phyloP scores from a whole-genome alignment of 1,284 basidiomycete genomes.

The Cutaneotrichosporon mucoides region DNA sequence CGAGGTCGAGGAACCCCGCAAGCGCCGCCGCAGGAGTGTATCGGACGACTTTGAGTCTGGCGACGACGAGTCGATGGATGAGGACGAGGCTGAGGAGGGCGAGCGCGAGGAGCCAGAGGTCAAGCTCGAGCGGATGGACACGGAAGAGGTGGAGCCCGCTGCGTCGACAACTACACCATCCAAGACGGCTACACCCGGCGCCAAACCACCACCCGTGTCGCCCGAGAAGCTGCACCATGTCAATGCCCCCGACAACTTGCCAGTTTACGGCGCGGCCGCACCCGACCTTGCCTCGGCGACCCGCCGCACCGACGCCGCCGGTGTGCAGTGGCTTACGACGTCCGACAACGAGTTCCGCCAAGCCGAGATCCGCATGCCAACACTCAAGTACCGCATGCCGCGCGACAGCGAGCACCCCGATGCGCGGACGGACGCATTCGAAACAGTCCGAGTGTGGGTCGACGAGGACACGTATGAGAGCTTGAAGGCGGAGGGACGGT shows the following conservation, averaged over 20 bases:
- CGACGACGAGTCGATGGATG: constrained; percentile 5
- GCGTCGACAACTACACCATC: not conserved
- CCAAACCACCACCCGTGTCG: too few species aligned
- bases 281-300: not conserved
- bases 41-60: not conserved
- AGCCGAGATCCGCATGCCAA: constrained; percentile 12
- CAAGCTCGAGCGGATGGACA: constrained; percentile 4
- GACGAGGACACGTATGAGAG: constrained; percentile 9
- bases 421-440: constrained; percentile 11
- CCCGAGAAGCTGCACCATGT: not conserved
- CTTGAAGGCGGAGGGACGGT: constrained; percentile 10
- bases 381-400: constrained; percentile 20
- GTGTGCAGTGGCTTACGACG: constrained; percentile 14
- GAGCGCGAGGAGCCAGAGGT: not conserved
- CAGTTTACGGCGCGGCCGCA: constrained; percentile 3
- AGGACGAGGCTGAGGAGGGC: constrained; percentile 4
- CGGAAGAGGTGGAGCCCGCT: not conserved
- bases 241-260: constrained; percentile 9
- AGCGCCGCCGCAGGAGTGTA: constrained; percentile 1
- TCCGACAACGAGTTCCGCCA: constrained; percentile 5
- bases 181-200: not conserved
- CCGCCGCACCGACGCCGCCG: constrained; percentile 12
- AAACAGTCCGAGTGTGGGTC: constrained; percentile 14
- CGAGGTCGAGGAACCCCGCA: constrained; percentile 12
- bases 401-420: constrained; percentile 20